Evolutionary conservation across 2,329 filamentous ascomycete species (phyloP).

Genomic region (Ilyonectria mors-panacis): DNA sequence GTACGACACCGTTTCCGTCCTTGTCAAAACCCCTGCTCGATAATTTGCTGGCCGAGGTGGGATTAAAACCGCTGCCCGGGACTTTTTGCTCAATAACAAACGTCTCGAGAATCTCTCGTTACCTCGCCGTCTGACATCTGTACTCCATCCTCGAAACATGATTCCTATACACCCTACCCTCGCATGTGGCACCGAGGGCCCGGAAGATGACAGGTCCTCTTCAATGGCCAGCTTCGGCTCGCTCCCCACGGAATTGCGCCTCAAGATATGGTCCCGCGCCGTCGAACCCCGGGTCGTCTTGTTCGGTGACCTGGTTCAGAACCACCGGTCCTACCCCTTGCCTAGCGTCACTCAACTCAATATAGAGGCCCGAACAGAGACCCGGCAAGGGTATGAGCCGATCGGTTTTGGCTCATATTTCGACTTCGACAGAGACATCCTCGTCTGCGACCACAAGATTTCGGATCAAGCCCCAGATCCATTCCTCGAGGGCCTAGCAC

Average conservation of each 20-base stretch:
- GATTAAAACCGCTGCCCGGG: constrained; percentile 45
- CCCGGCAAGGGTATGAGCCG: constrained; percentile 53
- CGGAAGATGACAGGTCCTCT: constrained; percentile 21
- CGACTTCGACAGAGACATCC: constrained; percentile 55
- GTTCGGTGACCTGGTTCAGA: constrained; percentile 53
- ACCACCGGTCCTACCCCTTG: constrained; percentile 51
- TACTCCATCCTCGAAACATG: constrained; percentile 33
- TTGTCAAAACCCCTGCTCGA: constrained; percentile 45
- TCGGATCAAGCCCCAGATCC: constrained; percentile 51
- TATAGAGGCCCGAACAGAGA: constrained; percentile 53
- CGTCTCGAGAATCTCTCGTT: constrained; percentile 36
- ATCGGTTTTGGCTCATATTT: constrained; percentile 55
- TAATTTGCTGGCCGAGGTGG: constrained; percentile 41
- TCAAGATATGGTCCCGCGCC: constrained; percentile 56
- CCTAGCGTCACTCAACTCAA: constrained; percentile 56
- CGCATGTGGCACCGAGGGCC: constrained; percentile 23
- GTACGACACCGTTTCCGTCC: constrained; percentile 49
- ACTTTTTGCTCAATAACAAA: constrained; percentile 33
- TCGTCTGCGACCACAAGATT: constrained; percentile 57
- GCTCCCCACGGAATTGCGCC: constrained; percentile 55
- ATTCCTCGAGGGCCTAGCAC: constrained; percentile 53
- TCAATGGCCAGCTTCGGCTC: constrained; percentile 45
- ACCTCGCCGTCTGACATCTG: constrained; percentile 16
- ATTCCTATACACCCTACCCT: constrained; percentile 25
- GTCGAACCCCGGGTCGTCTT: constrained; percentile 56